Base-by-base conservation (phyloP, 2,329 filamentous ascomycete species). In the Rachicladosporium sp. region DNA sequence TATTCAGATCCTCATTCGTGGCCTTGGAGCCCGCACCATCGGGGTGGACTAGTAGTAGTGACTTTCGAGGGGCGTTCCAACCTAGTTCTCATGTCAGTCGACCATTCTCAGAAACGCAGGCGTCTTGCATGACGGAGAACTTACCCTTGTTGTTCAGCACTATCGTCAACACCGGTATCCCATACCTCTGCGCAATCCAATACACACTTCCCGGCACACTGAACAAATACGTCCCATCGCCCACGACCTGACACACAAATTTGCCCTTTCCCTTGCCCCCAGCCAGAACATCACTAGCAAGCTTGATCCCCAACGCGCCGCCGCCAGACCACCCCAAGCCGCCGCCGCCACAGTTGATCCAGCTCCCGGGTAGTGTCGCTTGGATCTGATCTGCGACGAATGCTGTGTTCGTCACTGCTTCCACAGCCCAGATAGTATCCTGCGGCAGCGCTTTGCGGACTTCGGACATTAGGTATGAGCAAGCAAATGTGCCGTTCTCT, bases 241-340 rank as follows among this genome's bases (percentile, higher is more conserved):
- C 78, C 6, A 82, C 78, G 41, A 82, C 70, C 49, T 77, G 73
- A 41, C 71, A 73, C 2, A 78, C 72, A 45, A 78, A 76, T 43
- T 71, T 74, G 23, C 72, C 71, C 48, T 74, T 70, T 33, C 62
- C 63, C 1, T 48, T 55, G 0, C 65, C 69, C 6, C 70, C 67
- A 29, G 69, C 62, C 43, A 69, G 59, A 2, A 59, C 58, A 36
- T 79, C 71, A 0, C 69, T 68, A 0, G 81, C 84, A 6, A 89
- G 70, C 56, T 88, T 87, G 53, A 88, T 78, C 2, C 83, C 84
- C 2, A 89, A 59, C 0, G 80, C 79, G 10, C 54, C 83, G 10
- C 84, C 83, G 10, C 82, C 83, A 9, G 77, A 82, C 83, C 83
- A 89, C 2, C 83, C 83, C 0, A 89, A 74, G 2, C 84, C 84